Evolutionary conservation across 2,329 filamentous ascomycete genomes (phyloP).

Genomic region (Cryphonectria nitschkei): DNA sequence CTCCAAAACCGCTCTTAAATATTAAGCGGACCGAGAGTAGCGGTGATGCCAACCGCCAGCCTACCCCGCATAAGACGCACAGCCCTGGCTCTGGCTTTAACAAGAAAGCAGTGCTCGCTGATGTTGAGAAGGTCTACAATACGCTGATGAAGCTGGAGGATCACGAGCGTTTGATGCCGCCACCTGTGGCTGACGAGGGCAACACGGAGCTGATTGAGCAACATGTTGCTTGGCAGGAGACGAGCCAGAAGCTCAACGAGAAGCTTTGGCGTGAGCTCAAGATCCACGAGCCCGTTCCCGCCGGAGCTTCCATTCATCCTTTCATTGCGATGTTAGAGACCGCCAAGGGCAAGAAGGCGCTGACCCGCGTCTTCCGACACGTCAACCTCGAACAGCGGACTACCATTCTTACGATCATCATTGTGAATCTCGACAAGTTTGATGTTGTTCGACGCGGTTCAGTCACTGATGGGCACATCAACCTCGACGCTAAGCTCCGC

Average conservation of each 20-base stretch:
- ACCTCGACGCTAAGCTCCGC: slow-evolving; percentile 73
- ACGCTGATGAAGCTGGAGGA: slow-evolving; percentile 94
- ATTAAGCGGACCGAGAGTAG: slow-evolving; percentile 83
- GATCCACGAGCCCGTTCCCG: slow-evolving; percentile 87
- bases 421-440: slow-evolving; percentile 88
- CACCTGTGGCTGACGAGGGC: slow-evolving; percentile 60
- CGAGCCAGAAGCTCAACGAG: slow-evolving; percentile 71
- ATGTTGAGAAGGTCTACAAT: slow-evolving; percentile 87
- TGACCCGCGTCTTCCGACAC: slow-evolving; percentile 92
- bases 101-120: slow-evolving; percentile 79
- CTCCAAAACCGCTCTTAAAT: slow-evolving; percentile 90
- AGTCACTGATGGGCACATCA: slow-evolving; percentile 71
- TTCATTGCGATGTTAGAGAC: slow-evolving; percentile 97
- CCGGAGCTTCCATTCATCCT: slow-evolving; percentile 74
- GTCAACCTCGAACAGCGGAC: slow-evolving; percentile 91
- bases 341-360: slow-evolving; percentile 93
- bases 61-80: slow-evolving; percentile 49
- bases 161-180: slow-evolving; percentile 79
- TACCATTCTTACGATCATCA: slow-evolving; percentile 93
- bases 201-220: slow-evolving; percentile 71
- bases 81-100: slow-evolving; percentile 60
- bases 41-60: slow-evolving; percentile 59
- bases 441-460: slow-evolving; percentile 86
- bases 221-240: slow-evolving; percentile 80
- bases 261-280: slow-evolving; percentile 86